A percentile compares a stretch with the other conserved stretches of the same genome.
phyloP scores from a whole-genome alignment of 139 green algal genomes.

The Chlamydomonas incerta region DNA sequence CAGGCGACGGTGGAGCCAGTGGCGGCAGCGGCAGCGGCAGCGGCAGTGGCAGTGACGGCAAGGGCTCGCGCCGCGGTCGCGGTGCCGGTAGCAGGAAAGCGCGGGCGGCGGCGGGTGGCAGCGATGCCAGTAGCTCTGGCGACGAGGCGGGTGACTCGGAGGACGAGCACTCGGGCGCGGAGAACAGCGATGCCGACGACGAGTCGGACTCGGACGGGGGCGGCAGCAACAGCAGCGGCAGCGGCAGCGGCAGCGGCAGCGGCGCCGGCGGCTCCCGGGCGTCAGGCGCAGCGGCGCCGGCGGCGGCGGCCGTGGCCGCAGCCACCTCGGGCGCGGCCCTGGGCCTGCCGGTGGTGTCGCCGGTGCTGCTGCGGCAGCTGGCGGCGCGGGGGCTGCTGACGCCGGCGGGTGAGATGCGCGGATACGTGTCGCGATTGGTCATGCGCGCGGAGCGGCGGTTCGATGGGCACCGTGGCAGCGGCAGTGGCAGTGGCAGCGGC shows the following conservation, averaged over 20 bases:
- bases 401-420: constrained; percentile 19
- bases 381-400: not conserved
- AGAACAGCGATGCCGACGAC: not conserved
- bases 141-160: not conserved
- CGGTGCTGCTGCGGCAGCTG: not conserved
- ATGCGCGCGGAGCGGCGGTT: not conserved
- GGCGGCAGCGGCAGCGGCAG: no score
- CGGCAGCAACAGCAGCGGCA: not conserved
- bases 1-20: no score
- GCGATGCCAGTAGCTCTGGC: not conserved
- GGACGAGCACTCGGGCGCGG: not conserved
- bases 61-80: no score
- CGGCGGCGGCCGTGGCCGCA: not conserved
- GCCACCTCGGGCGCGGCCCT: not conserved
- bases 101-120: no score
- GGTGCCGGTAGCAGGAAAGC: no score
- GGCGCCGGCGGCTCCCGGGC: no score
- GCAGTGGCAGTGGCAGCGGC: not conserved
- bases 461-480: not conserved
- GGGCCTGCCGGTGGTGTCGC: constrained; percentile 26
- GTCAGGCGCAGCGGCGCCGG: no score
- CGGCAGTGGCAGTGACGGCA: no score
- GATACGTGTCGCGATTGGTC: not conserved
- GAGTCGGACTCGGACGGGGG: not conserved
- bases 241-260: not conserved